Evolutionary conservation across 352 stramenopile species (phyloP), one percentile per base, ranked within the genome.

Genomic region (Plasmopara viticola): DNA sequence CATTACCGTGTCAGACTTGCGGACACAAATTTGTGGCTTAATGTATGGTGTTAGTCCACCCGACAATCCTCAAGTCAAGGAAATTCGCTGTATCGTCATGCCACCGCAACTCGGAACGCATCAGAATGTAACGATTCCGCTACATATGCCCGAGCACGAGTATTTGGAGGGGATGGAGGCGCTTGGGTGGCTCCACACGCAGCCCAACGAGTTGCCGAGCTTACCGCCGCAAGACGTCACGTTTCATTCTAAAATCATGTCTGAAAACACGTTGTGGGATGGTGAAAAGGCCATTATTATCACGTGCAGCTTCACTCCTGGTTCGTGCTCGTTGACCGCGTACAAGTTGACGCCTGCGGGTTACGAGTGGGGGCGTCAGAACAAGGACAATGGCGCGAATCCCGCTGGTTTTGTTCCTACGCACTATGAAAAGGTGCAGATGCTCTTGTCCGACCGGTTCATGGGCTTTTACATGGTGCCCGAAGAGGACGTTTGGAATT

Each of bases 391-490:
- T 46, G 89, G 90, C n/a, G 93, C 91, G 3, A 96, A 95, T 48
- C 90, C 94, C 4, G 82, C 96, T 30, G 95, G 96, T 7, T 99
- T 98, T 63, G 87, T 82, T 15, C 94, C 94, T 10, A 97, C 83
- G 43, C 97, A 98, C 77, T 99, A 98, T 70, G 95, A 99, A 62
- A 98, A 98, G 78, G 95, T 98, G 48, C 97, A 99, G 72, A 98
- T 99, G 94, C 71, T 99, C 48, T 78, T 99, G 29, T 98, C 90
- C 54, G 96, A 99, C 68, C 90, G 95, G 10, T 99, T 99, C 86
- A 82, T 99, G 55, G 97, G 97, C 12, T 99, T 98, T 71, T 99
- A 99, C 75, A 97, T 99, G 92, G 95, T 99, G 44, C 97, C 97
- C 7, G 92, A 98, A 44, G 94, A 98, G n/a, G 92, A 97, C 17